A percentile compares a stretch with the other conserved stretches of the same genome.
These are phyloP conservation scores for Echinochloa phyllopogon DNA, from an alignment of 176 grass and related monocot genomes.

Conservation along the genomic window DNA sequence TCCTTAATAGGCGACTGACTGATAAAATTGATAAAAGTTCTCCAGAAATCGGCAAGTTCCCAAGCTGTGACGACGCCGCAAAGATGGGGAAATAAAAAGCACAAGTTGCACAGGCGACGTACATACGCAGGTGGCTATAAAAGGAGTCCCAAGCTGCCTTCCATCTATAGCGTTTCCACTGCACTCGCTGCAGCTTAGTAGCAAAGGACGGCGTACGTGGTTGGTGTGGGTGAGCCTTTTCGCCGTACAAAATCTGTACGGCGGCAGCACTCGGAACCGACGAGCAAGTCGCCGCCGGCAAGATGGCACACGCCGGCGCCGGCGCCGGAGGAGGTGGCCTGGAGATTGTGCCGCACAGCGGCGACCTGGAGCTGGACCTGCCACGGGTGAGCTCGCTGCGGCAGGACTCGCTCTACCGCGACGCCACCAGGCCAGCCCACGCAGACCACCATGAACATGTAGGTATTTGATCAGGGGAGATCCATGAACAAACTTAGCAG, in stretches of 20 bases:
- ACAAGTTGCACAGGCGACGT: neutral
- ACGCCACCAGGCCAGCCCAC: conserved; percentile 45
- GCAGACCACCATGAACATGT: conserved; percentile 30
- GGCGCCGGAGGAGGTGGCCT: neutral
- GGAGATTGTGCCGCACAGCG: conserved; percentile 33
- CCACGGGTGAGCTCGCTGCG: conserved; percentile 25
- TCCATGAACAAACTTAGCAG: neutral
- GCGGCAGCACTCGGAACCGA: neutral
- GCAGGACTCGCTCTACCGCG: conserved; percentile 60
- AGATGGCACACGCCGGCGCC: neutral
- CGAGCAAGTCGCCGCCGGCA: neutral
- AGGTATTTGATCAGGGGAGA: too few species aligned
- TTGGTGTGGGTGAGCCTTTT: neutral
- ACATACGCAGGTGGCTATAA: neutral
- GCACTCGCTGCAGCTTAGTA: neutral
- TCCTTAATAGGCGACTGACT: neutral
- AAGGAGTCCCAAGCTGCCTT: neutral
- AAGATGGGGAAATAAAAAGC: neutral
- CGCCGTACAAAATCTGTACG: neutral
- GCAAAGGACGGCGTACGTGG: neutral
- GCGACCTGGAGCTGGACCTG: conserved; percentile 36
- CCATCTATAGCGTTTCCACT: neutral
- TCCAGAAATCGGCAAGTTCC: neutral
- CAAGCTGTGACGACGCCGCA: neutral
- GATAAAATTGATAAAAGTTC: neutral